phyloP scores from a whole-genome alignment of 2,329 filamentous ascomycete species.

The Pseudocercospora ulei region DNA sequence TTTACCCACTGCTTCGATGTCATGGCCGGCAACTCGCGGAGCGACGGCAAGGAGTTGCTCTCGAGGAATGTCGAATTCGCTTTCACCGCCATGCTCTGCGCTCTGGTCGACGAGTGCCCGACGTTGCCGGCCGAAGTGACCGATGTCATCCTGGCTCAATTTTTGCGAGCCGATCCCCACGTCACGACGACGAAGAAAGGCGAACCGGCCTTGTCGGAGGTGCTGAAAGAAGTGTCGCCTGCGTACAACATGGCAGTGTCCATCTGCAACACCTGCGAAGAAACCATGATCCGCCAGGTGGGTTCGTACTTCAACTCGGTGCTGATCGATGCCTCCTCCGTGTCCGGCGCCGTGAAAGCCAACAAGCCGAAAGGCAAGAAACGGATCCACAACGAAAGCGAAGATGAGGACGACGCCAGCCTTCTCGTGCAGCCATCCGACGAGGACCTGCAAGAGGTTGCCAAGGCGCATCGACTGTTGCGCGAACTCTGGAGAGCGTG shows the following conservation, averaged over 20 bases:
- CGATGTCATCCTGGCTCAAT: slow-evolving; percentile 90
- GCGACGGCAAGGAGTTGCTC: slow-evolving; percentile 66
- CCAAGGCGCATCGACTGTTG: slow-evolving; percentile 79
- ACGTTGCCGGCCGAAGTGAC: slow-evolving; percentile 71
- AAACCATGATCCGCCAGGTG: slow-evolving; percentile 90
- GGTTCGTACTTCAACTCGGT: slow-evolving; percentile 96
- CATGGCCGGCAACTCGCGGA: slow-evolving; percentile 66
- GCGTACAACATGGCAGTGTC: slow-evolving; percentile 96
- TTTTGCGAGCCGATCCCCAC: slow-evolving; percentile 72
- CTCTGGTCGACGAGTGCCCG: slow-evolving; percentile 74
- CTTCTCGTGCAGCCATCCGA: slow-evolving; percentile 52
- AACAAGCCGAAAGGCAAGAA: slow-evolving; percentile 45
- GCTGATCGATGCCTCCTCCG: slow-evolving; percentile 66
- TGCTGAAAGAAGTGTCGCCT: slow-evolving; percentile 71
- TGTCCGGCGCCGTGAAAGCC: slow-evolving; percentile 22
- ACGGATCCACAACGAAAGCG: slow-evolving; percentile 36
- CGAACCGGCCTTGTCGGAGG: slow-evolving; percentile 29
- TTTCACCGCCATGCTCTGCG: slow-evolving; percentile 75
- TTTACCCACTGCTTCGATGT: slow-evolving; percentile 91
- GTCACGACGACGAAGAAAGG: slow-evolving; percentile 41
- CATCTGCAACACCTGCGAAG: slow-evolving; percentile 76
- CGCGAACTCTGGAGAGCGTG: slow-evolving; percentile 90
- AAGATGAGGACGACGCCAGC: slow-evolving; percentile 37
- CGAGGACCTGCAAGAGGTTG: slow-evolving; percentile 74
- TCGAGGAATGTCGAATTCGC: slow-evolving; percentile 90